Base-by-base conservation (phyloP, 2,329 filamentous ascomycete genomes). In the Colletotrichum zoysiae region DNA sequence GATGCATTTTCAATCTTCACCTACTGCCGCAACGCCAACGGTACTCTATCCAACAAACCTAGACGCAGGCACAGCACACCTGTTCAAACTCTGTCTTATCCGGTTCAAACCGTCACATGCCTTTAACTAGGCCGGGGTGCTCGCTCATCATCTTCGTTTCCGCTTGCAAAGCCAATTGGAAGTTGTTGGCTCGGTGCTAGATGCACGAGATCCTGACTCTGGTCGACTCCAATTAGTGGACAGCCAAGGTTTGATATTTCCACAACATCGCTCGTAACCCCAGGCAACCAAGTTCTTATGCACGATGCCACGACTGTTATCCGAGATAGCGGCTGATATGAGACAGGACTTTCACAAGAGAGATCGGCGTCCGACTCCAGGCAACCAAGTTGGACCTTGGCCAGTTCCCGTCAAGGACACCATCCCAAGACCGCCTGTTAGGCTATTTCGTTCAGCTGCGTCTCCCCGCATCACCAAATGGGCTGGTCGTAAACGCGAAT, bases 401-500 rank as follows among this genome's bases (percentile, higher is more conserved):
- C 30, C 11, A 14, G n/a, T 9, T 20, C 12, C 48, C 18, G 44
- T 33, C 23, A 53, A 26, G 16, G 18, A 55, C 5, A 50, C 44
- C 35, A 63, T 16, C 20, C 30, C n/a, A 38, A 38, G 26, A 26
- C 26, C 18, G 6, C 26, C 23, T 5, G 26, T 18, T 46, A 5
- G 20, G 7, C 50, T 44, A 20, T n/a, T 7, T 16, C 23, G n/a
- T 38, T n/a, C 56, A 42, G 56, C 30, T 56, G 30, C 7, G 18
- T 56, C 26, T 56, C 18, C 42, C 44, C 42, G 11, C 50, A 57
- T 7, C 40, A 63, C 38, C 8, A 67, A 70, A 5, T 18, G 18
- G 56, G 67, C 30, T 23, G 48, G 40, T 70, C 56, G 64, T 70
- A 67, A 59, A 66, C n/a, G 46, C 53, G 20, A 42, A 20, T 26